phyloP scores from a whole-genome alignment of 78 protist species.

The Dictyostelium capitatum region DNA sequence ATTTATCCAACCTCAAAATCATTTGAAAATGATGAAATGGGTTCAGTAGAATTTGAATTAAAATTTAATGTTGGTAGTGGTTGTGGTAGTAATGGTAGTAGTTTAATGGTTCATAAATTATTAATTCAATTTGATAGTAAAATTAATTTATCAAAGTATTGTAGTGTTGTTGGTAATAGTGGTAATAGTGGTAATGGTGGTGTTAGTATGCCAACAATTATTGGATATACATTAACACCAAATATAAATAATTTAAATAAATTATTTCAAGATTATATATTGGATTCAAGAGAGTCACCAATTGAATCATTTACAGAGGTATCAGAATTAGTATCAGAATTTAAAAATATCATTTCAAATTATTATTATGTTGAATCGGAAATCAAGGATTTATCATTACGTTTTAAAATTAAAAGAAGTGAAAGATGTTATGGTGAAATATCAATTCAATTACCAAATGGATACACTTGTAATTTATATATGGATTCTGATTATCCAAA shows the following conservation, averaged over 20 bases:
- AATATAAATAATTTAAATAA: conserved; percentile 1
- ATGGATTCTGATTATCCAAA: conserved; percentile 31
- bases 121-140: not conserved
- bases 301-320: not conserved
- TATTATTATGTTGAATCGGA: conserved; percentile 12
- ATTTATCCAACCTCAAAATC: not conserved
- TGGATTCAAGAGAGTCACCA: not conserved
- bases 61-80: not conserved
- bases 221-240: not conserved
- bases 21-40: not conserved
- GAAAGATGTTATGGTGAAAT: not conserved
- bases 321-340: not conserved
- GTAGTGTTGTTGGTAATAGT: not conserved
- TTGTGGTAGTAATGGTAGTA: not conserved
- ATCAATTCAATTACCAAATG: conserved; percentile 8
- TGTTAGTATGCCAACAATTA: not conserved
- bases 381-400: conserved; percentile 7
- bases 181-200: not conserved
- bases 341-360: conserved; percentile 11
- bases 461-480: conserved; percentile 3
- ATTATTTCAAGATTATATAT: not conserved
- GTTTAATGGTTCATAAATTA: not conserved
- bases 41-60: not conserved
- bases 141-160: not conserved
- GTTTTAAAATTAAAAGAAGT: not conserved